A percentile compares a stretch with the other conserved stretches of the same genome.
phyloP scores from a whole-genome alignment of 2,329 filamentous ascomycete species.

The Ophiosphaerella korrae region DNA sequence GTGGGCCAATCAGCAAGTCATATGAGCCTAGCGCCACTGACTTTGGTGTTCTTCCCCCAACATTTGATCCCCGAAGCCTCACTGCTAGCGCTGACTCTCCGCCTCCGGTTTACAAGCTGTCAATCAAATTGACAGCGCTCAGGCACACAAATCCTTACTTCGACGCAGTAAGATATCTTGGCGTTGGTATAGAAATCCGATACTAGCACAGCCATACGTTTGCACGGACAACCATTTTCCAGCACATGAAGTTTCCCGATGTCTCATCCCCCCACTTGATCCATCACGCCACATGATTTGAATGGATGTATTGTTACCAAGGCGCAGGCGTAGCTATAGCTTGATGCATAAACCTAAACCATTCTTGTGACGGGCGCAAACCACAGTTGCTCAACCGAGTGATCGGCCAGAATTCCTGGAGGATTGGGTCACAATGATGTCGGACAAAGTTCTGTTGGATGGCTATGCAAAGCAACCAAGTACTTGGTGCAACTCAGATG shows the following conservation, averaged over 20 bases:
- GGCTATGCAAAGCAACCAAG: neutral
- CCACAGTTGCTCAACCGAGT: no score
- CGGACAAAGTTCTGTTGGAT: slow-evolving; percentile 1
- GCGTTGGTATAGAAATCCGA: slow-evolving; percentile 11
- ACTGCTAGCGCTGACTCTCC: slow-evolving; percentile 5
- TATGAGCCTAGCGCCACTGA: neutral
- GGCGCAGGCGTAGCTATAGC: neutral
- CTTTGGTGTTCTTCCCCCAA: slow-evolving; percentile 1
- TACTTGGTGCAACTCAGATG: neutral
- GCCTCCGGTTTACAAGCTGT: neutral
- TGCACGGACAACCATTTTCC: neutral
- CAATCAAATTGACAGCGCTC: neutral
- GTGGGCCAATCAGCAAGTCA: slow-evolving; percentile 3
- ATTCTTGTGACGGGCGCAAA: no score
- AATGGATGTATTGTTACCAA: neutral
- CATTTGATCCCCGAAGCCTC: slow-evolving; percentile 6
- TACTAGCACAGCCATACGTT: neutral
- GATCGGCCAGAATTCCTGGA: neutral
- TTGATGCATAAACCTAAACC: neutral
- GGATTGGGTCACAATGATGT: neutral
- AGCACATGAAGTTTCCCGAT: slow-evolving; percentile 1
- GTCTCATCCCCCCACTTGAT: neutral
- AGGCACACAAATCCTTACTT: neutral
- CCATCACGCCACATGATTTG: neutral
- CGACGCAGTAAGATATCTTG: slow-evolving; percentile 2